Conservation (phyloP, 257 asterid species). For the Prunella vulgaris region DNA sequence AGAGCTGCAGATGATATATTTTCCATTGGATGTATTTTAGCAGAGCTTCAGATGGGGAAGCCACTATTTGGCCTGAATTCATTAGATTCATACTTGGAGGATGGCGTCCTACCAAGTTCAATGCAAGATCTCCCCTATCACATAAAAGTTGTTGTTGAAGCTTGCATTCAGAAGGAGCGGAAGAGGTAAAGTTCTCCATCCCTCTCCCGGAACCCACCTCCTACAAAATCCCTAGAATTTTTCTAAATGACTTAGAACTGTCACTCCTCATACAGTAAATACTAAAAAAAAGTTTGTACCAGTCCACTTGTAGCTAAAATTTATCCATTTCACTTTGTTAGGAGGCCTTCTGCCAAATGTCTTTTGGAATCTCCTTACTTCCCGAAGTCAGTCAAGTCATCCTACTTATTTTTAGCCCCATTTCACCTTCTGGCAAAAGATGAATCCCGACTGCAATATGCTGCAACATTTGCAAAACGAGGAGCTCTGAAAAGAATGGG, state of each 20-base stretch:
- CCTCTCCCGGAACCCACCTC: slow-evolving; percentile 5
- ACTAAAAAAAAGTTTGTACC: background rate
- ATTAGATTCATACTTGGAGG: slow-evolving; percentile 50
- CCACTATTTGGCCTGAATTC: slow-evolving; percentile 78
- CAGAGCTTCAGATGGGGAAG: slow-evolving; percentile 73
- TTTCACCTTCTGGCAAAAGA: slow-evolving; percentile 82
- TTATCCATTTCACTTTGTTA: slow-evolving; percentile 31
- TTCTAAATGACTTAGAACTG: background rate
- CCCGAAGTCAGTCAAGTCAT: slow-evolving; percentile 62
- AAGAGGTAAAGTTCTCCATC: slow-evolving; percentile 45
- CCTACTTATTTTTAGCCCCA: slow-evolving; percentile 80
- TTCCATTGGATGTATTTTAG: slow-evolving; percentile 86
- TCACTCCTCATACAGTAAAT: background rate
- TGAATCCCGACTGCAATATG: slow-evolving; percentile 78
- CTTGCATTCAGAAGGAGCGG: slow-evolving; percentile 86
- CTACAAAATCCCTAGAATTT: background rate
- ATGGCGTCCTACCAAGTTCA: slow-evolving; percentile 59
- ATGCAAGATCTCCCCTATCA: slow-evolving; percentile 71
- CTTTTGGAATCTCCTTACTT: slow-evolving; percentile 93
- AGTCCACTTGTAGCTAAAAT: slow-evolving; percentile 12
- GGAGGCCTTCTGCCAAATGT: slow-evolving; percentile 92
- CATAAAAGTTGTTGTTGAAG: slow-evolving; percentile 55
- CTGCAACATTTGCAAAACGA: slow-evolving; percentile 71
- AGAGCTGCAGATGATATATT: slow-evolving; percentile 73
- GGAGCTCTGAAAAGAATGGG: slow-evolving; percentile 90